These are phyloP conservation scores for Drechslerella stenobrocha DNA, from an alignment of 2,329 filamentous ascomycete species.

Conservation along the genomic window DNA sequence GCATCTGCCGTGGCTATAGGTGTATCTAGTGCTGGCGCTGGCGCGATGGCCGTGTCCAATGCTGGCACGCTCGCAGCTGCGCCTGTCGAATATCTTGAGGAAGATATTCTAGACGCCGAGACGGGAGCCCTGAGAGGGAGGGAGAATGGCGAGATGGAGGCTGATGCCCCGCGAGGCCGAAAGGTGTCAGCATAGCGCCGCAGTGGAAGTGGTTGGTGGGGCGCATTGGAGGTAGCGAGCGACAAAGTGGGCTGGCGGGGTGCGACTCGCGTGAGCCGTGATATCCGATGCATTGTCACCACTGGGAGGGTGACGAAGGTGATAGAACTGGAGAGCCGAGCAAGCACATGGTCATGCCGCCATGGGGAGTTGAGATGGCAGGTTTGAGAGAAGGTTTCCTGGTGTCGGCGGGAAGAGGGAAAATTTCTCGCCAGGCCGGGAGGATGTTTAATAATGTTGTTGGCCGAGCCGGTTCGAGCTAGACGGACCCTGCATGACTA, in stretches of 20 bases:
- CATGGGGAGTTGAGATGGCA: neutral
- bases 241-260: slow-evolving; percentile 44
- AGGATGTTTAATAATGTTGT: neutral
- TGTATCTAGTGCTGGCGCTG: neutral
- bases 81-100: neutral
- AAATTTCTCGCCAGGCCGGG: slow-evolving; percentile 2
- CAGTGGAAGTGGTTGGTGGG: slow-evolving; percentile 15
- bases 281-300: slow-evolving; percentile 46
- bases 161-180: no score
- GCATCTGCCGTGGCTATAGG: neutral
- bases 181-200: slow-evolving; percentile 10
- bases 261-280: slow-evolving; percentile 42
- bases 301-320: slow-evolving; percentile 4
- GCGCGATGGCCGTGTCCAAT: neutral
- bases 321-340: no score
- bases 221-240: slow-evolving; percentile 13
- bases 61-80: neutral
- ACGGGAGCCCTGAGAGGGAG: neutral
- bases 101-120: no score
- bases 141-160: neutral
- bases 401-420: neutral
- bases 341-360: slow-evolving; percentile 25
- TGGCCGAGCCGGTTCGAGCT: neutral
- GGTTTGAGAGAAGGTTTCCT: neutral
- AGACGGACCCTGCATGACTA: neutral